Evolutionary conservation across 768 basidiomycete species (phyloP).

Genomic region (Zangia roseola): DNA sequence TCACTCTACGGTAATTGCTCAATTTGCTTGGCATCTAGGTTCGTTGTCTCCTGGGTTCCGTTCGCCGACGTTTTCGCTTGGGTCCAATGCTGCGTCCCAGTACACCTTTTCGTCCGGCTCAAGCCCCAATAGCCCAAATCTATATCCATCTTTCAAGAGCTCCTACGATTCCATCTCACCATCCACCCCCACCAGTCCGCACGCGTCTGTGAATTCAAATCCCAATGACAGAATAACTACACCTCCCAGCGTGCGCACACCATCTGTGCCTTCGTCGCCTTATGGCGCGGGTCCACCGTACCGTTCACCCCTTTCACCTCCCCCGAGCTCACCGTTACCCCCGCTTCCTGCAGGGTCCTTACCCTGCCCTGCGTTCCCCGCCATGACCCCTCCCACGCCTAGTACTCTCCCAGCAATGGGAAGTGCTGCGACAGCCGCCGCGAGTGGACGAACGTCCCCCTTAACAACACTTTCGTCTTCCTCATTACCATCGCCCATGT

Average conservation of each 20-base stretch:
- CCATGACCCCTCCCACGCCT: background rate
- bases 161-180: conserved; percentile 3
- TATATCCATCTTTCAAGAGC: background rate
- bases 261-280: conserved; percentile 4
- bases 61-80: conserved; percentile 14
- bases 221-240: background rate
- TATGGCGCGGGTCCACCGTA: background rate
- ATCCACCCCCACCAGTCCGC: background rate
- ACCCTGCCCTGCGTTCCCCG: conserved; percentile 15
- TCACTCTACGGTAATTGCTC: conserved; percentile 5
- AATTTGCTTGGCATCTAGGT: conserved; percentile 6
- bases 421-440: conserved; percentile 12
- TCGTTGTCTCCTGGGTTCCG: conserved; percentile 24
- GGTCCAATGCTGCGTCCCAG: conserved; percentile 6
- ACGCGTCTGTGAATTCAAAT: background rate
- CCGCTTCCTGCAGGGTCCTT: conserved; percentile 14
- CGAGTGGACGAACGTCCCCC: conserved; percentile 20
- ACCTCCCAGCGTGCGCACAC: conserved; percentile 8
- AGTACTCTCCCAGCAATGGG: background rate
- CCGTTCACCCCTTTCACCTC: conserved; percentile 20
- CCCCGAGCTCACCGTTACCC: conserved; percentile 23
- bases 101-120: conserved; percentile 21
- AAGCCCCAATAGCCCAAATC: conserved; percentile 6
- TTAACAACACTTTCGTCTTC: conserved; percentile 4
- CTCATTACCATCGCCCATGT: conserved; percentile 11